Evolutionary conservation across 1,139 yeast species (phyloP), one percentile per base, ranked within the genome.

Genomic region (Debaryomyces udenii): DNA sequence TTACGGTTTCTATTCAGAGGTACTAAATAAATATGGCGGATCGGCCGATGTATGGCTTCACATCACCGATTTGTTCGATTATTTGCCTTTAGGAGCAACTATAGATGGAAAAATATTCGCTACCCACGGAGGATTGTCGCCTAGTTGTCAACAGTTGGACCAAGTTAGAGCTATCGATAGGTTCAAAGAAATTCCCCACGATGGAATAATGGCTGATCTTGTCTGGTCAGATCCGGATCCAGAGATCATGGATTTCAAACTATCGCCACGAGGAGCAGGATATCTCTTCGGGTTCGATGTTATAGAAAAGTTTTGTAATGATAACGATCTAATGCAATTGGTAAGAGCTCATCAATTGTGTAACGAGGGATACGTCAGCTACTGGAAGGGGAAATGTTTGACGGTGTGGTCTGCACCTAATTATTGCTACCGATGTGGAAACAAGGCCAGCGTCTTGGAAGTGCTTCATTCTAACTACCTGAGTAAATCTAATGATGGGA

Each of bases 331-430:
- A 75, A 79, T 79, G 30, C 93, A 88, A 57, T 85, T 94, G 50
- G 78, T 90, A 36, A 69, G 99, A 39, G 99, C 99, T 0, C 99
- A 94, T 57, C 99, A 94, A 62, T 70, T 94, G 36, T 94, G 98
- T 58, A 94, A 93, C 57, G 96, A 90, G 56, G 99, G 99, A 0
- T 93, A 85, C 56, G 96, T 93, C 46, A 83, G 89, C 42, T 83
- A 91, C 55, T 94, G 96, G 79, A 81, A 82, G 46, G 97, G 96
- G 2, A 76, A 86, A 48, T 86, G 96, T 41, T 83, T 95, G 31
- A 94, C 99, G 0, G 98, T 94, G 10, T 94, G 99, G 99, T 85
- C 95, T 1, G 99, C 99, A 0, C 99, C 99, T 0, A 93, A 93
- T 59, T 93, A 93, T 61, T 94, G 99, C 61, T 94, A 93, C 59